Evolutionary conservation across 2,329 filamentous ascomycete species (phyloP).

Genomic region (Aspergillus sp.): DNA sequence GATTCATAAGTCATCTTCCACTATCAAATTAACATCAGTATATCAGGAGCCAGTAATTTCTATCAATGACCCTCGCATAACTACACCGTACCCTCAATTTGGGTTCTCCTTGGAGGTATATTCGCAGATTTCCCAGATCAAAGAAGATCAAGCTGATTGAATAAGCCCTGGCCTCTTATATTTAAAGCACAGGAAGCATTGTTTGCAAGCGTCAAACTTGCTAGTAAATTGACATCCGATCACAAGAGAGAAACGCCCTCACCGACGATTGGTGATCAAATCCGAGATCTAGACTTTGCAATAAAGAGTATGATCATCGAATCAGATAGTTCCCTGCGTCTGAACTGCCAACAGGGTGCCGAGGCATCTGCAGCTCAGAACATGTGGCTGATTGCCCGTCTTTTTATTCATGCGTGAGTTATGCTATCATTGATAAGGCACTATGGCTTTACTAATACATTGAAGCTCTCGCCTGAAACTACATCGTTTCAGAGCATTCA

Average conservation of each 20-base stretch:
- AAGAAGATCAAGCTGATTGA: neutral
- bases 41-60: conserved; percentile 16
- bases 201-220: conserved; percentile 1
- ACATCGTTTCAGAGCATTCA: conserved; percentile 20
- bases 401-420: conserved; percentile 17
- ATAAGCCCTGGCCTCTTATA: conserved; percentile 17
- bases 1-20: neutral
- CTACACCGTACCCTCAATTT: conserved; percentile 18
- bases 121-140: neutral
- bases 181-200: conserved; percentile 16
- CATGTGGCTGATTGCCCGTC: conserved; percentile 14
- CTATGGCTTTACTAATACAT: neutral
- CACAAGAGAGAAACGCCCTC: conserved; percentile 2
- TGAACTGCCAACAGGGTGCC: conserved; percentile 7
- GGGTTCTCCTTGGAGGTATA: conserved; percentile 13
- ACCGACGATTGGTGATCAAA: conserved; percentile 3
- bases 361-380: conserved; percentile 12
- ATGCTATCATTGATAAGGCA: neutral
- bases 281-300: conserved; percentile 9
- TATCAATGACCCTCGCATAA: conserved; percentile 16
- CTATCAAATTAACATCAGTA: neutral
- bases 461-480: conserved; percentile 16
- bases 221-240: conserved; percentile 3
- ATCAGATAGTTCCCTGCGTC: conserved; percentile 10
- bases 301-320: conserved; percentile 8